Percentiles rank a stretch among this genome's conserved stretches.
These are phyloP conservation scores for Nannochloris sp. DNA, from an alignment of 139 green algal species.

Conservation along the genomic window DNA sequence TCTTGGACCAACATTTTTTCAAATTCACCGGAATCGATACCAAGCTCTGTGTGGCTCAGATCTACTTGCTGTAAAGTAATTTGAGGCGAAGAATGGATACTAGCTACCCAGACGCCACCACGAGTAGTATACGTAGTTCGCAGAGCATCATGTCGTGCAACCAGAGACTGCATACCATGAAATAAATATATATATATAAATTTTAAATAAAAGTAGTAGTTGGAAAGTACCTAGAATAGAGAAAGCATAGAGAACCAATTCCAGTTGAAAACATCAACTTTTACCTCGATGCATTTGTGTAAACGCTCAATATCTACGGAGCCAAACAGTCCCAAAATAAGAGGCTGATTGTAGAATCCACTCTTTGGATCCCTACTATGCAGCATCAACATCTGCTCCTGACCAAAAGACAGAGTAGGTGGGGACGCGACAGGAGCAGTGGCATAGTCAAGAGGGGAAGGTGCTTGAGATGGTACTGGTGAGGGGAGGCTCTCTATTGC, in stretches of 20 bases:
- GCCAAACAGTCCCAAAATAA: not conserved
- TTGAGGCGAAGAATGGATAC: not conserved
- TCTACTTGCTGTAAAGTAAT: not conserved
- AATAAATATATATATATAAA: too few species aligned
- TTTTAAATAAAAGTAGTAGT: too few species aligned
- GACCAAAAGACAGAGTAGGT: not conserved
- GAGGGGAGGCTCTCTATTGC: too few species aligned
- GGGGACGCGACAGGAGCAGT: too few species aligned
- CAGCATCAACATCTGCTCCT: conserved; percentile 1
- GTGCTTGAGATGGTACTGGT: too few species aligned
- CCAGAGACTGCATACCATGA: not conserved
- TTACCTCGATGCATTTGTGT: not conserved
- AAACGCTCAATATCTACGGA: not conserved
- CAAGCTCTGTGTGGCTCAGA: not conserved
- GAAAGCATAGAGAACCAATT: too few species aligned
- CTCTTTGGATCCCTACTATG: not conserved
- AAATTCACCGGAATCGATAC: not conserved
- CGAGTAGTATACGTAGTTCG: not conserved
- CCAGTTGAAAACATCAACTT: too few species aligned
- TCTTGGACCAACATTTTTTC: not conserved
- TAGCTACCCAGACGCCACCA: not conserved
- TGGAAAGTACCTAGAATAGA: too few species aligned
- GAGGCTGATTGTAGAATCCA: not conserved
- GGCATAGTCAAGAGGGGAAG: too few species aligned
- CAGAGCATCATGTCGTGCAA: not conserved